These are phyloP conservation scores for Candida gigantensis DNA, from an alignment of 1,139 yeast genomes.

Conservation along the genomic window DNA sequence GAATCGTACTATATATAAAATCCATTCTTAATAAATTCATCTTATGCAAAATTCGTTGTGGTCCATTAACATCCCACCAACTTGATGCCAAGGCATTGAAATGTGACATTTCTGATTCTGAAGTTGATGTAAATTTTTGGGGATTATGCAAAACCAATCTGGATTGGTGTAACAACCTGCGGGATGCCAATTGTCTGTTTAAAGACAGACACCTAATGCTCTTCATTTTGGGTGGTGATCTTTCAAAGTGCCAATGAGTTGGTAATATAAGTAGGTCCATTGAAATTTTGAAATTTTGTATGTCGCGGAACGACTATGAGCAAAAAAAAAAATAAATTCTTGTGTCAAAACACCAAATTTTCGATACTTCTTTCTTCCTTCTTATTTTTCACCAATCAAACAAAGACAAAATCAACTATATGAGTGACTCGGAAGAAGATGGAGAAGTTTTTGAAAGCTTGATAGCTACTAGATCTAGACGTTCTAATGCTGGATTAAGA, in stretches of 20 bases:
- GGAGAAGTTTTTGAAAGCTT: slow-evolving; percentile 31
- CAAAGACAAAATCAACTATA: too few relatives aligned
- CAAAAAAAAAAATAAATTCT: too few relatives aligned
- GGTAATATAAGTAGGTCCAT: not conserved
- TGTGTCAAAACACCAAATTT: not conserved
- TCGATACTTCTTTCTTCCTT: not conserved
- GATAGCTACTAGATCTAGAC: slow-evolving; percentile 71
- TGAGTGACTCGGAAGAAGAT: slow-evolving; percentile 34
- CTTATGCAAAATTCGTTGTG: slow-evolving; percentile 89
- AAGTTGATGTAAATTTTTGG: slow-evolving; percentile 12
- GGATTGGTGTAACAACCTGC: slow-evolving; percentile 6
- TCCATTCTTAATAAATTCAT: slow-evolving; percentile 92
- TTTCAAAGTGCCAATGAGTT: too few relatives aligned
- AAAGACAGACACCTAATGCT: not conserved
- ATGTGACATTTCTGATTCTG: slow-evolving; percentile 63
- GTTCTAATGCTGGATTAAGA: slow-evolving; percentile 91
- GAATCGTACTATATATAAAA: slow-evolving; percentile 67
- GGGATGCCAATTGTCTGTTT: slow-evolving; percentile 2
- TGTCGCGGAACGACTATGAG: not conserved
- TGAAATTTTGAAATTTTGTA: too few relatives aligned
- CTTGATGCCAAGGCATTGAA: slow-evolving; percentile 81
- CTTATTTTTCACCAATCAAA: too few relatives aligned
- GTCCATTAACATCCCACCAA: slow-evolving; percentile 97
- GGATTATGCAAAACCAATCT: slow-evolving; percentile 1
- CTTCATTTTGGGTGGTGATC: slow-evolving; percentile 3